Conservation (phyloP, 768 basidiomycete genomes). For the Fibroporia radiculosa region DNA sequence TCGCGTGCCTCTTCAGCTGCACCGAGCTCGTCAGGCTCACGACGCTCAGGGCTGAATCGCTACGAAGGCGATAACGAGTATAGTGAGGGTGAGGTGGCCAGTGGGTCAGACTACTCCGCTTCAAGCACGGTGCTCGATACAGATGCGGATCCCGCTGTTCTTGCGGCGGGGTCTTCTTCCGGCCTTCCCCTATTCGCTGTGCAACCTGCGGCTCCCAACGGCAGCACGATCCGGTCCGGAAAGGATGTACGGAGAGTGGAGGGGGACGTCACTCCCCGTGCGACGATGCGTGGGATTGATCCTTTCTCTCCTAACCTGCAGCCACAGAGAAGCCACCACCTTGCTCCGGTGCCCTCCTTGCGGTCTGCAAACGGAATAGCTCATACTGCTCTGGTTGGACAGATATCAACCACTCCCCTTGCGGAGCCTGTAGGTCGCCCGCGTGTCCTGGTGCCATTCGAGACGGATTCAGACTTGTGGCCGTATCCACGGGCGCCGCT, state of each 20-base stretch:
- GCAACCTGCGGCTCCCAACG: conserved; percentile 1
- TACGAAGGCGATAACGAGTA: conserved; percentile 31
- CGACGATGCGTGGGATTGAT: conserved; percentile 29
- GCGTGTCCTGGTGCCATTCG: conserved; percentile 48
- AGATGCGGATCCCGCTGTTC: conserved; percentile 7
- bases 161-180: conserved; percentile 1
- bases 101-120: conserved; percentile 13
- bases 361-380: background rate
- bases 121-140: conserved; percentile 11
- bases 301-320: conserved; percentile 8
- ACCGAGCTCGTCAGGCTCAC: conserved; percentile 19
- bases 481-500: conserved; percentile 50
- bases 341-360: conserved; percentile 2
- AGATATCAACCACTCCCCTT: conserved; percentile 1
- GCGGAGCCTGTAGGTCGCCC: conserved; percentile 2
- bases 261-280: conserved; percentile 57
- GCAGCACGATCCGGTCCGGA: conserved; percentile 3
- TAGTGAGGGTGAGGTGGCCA: conserved; percentile 20
- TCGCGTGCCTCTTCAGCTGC: conserved; percentile 27
- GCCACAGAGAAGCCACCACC: conserved; percentile 2
- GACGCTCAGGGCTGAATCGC: conserved; percentile 16
- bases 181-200: conserved; percentile 11
- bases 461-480: conserved; percentile 61
- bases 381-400: background rate
- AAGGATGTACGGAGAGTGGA: conserved; percentile 11